Conservation (phyloP, 2,329 filamentous ascomycete species). For the Sporothrix humicola region DNA sequence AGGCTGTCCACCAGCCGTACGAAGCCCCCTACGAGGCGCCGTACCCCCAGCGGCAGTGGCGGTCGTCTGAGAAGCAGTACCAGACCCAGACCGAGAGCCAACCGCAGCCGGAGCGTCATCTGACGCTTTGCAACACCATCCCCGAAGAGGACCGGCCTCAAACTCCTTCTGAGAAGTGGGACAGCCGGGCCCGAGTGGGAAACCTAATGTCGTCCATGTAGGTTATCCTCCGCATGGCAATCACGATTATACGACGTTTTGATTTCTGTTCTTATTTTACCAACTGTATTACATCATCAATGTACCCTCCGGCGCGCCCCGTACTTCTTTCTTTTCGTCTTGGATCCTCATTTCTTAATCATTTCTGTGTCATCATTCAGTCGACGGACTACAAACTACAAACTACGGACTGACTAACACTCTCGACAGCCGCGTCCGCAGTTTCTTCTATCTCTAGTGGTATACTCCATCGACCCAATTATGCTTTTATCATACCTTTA, state of each 20-base stretch:
- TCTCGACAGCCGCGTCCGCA: slow-evolving; percentile 14
- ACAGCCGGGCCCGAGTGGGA: not conserved
- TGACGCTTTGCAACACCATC: too few relatives aligned
- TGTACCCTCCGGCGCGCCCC: too few relatives aligned
- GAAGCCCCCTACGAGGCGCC: not conserved
- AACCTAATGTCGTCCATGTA: not conserved
- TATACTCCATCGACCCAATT: too few relatives aligned
- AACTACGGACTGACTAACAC: not conserved
- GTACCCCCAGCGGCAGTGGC: not conserved
- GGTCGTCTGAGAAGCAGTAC: not conserved
- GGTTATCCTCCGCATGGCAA: not conserved
- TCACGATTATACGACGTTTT: not conserved
- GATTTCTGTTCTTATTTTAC: not conserved
- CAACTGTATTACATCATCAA: too few relatives aligned
- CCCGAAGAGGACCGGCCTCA: too few relatives aligned
- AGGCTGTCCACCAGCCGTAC: not conserved
- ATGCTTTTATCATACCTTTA: too few relatives aligned
- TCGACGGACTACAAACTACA: too few relatives aligned
- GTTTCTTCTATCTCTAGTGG: slow-evolving; percentile 22
- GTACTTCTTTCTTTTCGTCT: too few relatives aligned
- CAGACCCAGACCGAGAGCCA: not conserved
- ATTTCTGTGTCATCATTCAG: too few relatives aligned
- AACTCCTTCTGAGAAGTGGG: not conserved
- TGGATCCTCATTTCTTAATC: too few relatives aligned
- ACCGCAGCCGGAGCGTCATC: not conserved